Evolutionary conservation across 352 stramenopile species (phyloP).

Genomic region (Pythium apleroticum): DNA sequence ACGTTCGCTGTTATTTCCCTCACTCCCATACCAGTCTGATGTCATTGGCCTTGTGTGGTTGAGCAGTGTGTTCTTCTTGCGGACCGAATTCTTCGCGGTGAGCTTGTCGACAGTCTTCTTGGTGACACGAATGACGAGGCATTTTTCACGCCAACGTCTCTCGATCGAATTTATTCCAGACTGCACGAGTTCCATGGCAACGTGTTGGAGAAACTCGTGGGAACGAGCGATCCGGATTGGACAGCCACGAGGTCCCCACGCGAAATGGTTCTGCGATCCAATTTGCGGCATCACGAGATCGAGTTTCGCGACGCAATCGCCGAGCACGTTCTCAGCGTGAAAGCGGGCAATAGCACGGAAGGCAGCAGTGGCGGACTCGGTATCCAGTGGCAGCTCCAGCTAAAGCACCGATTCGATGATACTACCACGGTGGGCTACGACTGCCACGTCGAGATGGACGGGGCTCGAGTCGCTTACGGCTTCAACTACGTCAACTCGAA

Average conservation of each 20-base stretch:
- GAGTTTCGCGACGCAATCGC: constrained; percentile 51
- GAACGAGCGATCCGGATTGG: neutral
- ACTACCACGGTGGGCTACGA: constrained; percentile 58
- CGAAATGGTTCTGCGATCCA: constrained; percentile 30
- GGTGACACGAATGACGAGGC: neutral
- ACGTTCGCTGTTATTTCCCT: neutral
- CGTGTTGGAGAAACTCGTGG: constrained; percentile 2
- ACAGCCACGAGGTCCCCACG: constrained; percentile 12
- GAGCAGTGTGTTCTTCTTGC: constrained; percentile 40
- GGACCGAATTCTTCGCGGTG: constrained; percentile 44
- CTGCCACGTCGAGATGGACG: constrained; percentile 57
- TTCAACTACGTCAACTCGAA: constrained; percentile 57
- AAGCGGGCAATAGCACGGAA: neutral
- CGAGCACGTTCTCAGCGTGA: constrained; percentile 26
- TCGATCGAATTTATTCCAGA: constrained; percentile 5
- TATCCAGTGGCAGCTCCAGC: constrained; percentile 50
- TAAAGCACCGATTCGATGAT: constrained; percentile 68
- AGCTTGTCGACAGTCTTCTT: constrained; percentile 37
- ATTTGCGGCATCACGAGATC: constrained; percentile 51
- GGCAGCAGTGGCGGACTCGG: neutral
- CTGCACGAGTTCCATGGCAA: constrained; percentile 15
- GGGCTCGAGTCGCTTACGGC: constrained; percentile 52
- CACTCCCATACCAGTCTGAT: neutral
- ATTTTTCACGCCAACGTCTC: neutral
- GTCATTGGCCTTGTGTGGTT: neutral